Evolutionary conservation across 2,329 filamentous ascomycete genomes (phyloP).

Genomic region (Periconia macrospinosa): DNA sequence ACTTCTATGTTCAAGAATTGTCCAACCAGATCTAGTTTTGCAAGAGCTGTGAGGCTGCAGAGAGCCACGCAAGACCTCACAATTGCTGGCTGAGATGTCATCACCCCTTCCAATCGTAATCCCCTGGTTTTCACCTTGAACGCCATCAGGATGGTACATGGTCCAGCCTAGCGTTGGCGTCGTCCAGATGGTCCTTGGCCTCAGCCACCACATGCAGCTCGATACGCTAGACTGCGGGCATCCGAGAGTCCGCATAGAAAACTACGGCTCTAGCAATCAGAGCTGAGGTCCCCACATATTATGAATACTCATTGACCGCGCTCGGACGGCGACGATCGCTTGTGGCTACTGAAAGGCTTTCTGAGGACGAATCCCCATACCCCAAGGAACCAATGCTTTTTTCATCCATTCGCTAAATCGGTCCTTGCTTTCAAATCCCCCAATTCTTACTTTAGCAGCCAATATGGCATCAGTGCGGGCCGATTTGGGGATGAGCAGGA

Average conservation of each 20-base stretch:
- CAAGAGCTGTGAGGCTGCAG: not conserved
- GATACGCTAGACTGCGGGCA: constrained; percentile 26
- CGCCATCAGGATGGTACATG: constrained; percentile 13
- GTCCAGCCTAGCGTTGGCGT: constrained; percentile 5
- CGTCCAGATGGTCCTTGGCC: constrained; percentile 11
- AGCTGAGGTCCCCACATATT: constrained; percentile 24
- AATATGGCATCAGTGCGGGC: constrained; percentile 19
- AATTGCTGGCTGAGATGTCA: not conserved
- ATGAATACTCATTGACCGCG: constrained; percentile 9
- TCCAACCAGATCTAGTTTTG: not conserved
- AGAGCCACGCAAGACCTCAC: not conserved
- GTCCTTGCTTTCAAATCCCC: not conserved
- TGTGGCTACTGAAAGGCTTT: constrained; percentile 6
- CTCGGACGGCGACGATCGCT: constrained; percentile 10
- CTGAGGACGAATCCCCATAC: constrained; percentile 1
- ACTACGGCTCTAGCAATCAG: constrained; percentile 5
- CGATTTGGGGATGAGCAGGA: constrained; percentile 14
- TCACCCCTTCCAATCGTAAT: not conserved
- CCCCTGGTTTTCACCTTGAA: constrained; percentile 1
- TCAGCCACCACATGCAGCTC: constrained; percentile 28
- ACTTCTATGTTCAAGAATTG: not conserved
- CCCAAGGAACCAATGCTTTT: constrained; percentile 16
- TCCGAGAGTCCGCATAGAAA: constrained; percentile 6
- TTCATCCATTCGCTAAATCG: constrained; percentile 3
- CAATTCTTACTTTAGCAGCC: constrained; percentile 9